phyloP scores from a whole-genome alignment of 108 stramenopile species.

The Epithemia pelagica region DNA sequence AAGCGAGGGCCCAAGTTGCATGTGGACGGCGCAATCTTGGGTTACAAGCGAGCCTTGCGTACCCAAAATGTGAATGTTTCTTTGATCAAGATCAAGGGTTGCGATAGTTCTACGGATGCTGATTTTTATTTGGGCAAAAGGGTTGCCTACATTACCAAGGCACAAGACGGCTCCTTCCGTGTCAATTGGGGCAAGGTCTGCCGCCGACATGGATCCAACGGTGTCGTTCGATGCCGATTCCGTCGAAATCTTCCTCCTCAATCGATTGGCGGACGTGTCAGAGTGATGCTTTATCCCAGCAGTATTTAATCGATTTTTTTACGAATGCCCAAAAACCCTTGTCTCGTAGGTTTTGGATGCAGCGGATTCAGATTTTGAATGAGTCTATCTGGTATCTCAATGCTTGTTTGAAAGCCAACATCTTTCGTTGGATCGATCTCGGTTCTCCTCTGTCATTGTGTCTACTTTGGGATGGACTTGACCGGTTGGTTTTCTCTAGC shows the following conservation, averaged over 20 bases:
- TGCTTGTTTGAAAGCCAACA: no score
- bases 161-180: constrained; percentile 79
- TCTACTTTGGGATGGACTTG: no score
- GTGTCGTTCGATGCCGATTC: constrained; percentile 98
- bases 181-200: constrained; percentile 98
- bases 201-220: constrained; percentile 95
- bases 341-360: no score
- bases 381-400: no score
- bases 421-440: no score
- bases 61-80: constrained; percentile 96
- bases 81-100: constrained; percentile 96
- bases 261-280: constrained; percentile 83
- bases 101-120: constrained; percentile 87
- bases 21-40: constrained; percentile 96
- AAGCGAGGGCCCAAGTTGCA: constrained; percentile 78
- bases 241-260: constrained; percentile 90
- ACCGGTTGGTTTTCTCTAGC: no score
- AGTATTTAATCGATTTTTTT: no score
- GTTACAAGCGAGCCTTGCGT: constrained; percentile 96
- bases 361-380: no score
- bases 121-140: constrained; percentile 98
- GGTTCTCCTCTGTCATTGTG: no score
- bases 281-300: constrained; percentile 87
- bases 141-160: constrained; percentile 98
- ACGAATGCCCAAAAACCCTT: no score